phyloP scores from a whole-genome alignment of 1,284 basidiomycete species.

The Melampsora americana region DNA sequence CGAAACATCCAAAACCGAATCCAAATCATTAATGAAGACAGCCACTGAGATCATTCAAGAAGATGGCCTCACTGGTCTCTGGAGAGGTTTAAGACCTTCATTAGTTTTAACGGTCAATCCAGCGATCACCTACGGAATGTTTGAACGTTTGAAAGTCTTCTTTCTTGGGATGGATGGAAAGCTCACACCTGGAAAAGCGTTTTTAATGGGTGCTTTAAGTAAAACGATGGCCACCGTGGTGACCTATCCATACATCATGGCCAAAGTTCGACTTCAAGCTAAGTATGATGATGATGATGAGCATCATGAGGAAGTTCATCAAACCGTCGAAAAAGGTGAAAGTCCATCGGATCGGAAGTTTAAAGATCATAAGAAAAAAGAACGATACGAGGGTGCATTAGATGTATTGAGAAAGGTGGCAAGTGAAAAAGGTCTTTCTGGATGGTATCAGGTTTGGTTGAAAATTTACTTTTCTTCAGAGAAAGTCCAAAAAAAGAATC shows the following conservation, averaged over 20 bases:
- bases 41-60: constrained; percentile 84
- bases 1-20: constrained; percentile 62
- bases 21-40: constrained; percentile 65
- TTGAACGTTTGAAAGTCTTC: constrained; percentile 78
- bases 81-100: constrained; percentile 88
- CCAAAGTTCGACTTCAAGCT: constrained; percentile 95
- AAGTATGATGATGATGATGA: constrained; percentile 48
- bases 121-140: constrained; percentile 95
- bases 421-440: constrained; percentile 63
- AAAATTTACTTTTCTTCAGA: background rate
- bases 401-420: constrained; percentile 72
- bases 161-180: constrained; percentile 60
- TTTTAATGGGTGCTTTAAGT: constrained; percentile 84
- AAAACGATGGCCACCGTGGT: constrained; percentile 95
- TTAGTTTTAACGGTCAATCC: constrained; percentile 90
- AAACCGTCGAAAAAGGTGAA: constrained; percentile 29
- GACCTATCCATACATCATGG: constrained; percentile 69
- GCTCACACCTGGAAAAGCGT: constrained; percentile 74
- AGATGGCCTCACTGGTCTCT: constrained; percentile 84
- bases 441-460: constrained; percentile 85
- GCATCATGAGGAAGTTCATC: constrained; percentile 46
- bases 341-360: background rate
- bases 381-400: constrained; percentile 66
- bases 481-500: too few relatives aligned
- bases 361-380: constrained; percentile 50